Evolutionary conservation across 1,139 yeast species (phyloP).

Genomic region (Yamadazyma diddensiae): DNA sequence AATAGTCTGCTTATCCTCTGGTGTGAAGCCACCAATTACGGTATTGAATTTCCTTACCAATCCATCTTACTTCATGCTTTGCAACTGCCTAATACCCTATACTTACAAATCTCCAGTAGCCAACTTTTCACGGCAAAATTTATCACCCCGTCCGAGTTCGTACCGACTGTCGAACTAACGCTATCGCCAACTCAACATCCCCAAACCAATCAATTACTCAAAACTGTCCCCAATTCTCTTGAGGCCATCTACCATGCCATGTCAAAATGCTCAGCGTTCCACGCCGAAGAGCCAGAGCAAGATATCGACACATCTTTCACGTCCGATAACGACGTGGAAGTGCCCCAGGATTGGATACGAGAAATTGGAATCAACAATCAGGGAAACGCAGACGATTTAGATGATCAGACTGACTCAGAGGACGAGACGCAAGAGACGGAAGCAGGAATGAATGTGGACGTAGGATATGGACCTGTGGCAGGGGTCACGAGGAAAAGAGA

Average conservation of each 20-base stretch:
- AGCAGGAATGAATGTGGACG: constrained; percentile 46
- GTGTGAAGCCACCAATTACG: constrained; percentile 25
- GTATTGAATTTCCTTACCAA: constrained; percentile 42
- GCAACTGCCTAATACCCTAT: constrained; percentile 22
- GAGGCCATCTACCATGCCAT: constrained; percentile 33
- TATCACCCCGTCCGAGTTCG: constrained; percentile 8
- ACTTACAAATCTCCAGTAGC: constrained; percentile 31
- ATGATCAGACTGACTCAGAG: constrained; percentile 15
- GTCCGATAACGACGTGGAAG: constrained; percentile 15
- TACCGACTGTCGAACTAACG: constrained; percentile 9
- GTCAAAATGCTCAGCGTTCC: constrained; percentile 38
- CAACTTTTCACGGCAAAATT: constrained; percentile 13
- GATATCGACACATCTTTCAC: constrained; percentile 15
- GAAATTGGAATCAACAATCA: constrained; percentile 16
- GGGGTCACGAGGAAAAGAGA: constrained; percentile 31
- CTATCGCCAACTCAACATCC: not conserved
- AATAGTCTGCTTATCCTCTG: constrained; percentile 38
- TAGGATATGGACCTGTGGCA: constrained; percentile 38
- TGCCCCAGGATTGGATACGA: constrained; percentile 22
- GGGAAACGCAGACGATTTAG: constrained; percentile 42
- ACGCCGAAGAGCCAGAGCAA: constrained; percentile 20
- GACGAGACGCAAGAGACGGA: constrained; percentile 17
- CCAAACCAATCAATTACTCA: constrained; percentile 2
- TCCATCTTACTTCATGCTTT: constrained; percentile 39
- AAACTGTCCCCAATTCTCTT: constrained; percentile 9